Conservation (phyloP, 805 yeast species). For the Candida sphagnicola region DNA sequence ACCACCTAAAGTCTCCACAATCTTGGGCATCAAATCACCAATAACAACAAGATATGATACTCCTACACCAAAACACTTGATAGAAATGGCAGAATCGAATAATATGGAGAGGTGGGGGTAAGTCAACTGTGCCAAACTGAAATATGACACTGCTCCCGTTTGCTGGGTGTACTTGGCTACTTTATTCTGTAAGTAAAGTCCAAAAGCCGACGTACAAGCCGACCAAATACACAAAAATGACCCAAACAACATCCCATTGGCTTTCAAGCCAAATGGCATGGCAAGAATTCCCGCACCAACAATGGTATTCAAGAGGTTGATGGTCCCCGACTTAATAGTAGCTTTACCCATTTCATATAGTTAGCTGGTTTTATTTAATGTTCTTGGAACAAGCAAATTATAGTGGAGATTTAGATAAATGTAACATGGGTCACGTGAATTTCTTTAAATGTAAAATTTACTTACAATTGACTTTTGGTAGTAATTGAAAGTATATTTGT, state of each 20-base stretch:
- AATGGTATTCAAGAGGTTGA: constrained; percentile 54
- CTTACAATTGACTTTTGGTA: too few species aligned
- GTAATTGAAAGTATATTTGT: too few species aligned
- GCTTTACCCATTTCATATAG: constrained; percentile 23
- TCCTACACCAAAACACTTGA: constrained; percentile 79
- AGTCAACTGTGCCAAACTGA: constrained; percentile 50
- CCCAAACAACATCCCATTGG: constrained; percentile 46
- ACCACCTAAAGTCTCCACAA: constrained; percentile 37
- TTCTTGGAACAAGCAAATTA: not conserved
- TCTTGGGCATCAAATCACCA: constrained; percentile 72
- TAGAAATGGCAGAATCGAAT: constrained; percentile 71
- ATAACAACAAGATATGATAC: constrained; percentile 67
- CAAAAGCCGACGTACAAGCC: constrained; percentile 50
- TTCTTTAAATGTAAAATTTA: too few species aligned
- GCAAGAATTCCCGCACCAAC: constrained; percentile 68
- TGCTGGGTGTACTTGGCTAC: constrained; percentile 46
- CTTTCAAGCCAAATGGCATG: constrained; percentile 62
- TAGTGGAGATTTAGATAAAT: too few species aligned
- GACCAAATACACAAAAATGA: constrained; percentile 35
- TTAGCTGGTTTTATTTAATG: too few species aligned
- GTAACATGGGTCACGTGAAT: too few species aligned
- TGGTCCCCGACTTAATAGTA: constrained; percentile 45
- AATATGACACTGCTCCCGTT: constrained; percentile 39
- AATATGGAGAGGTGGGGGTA: constrained; percentile 66
- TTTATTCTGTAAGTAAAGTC: constrained; percentile 59